A percentile compares a stretch with the other conserved stretches of the same genome.
Evolutionary conservation across 75 land plant species (phyloP).

Genomic region (Sequoiadendron giganteum): DNA sequence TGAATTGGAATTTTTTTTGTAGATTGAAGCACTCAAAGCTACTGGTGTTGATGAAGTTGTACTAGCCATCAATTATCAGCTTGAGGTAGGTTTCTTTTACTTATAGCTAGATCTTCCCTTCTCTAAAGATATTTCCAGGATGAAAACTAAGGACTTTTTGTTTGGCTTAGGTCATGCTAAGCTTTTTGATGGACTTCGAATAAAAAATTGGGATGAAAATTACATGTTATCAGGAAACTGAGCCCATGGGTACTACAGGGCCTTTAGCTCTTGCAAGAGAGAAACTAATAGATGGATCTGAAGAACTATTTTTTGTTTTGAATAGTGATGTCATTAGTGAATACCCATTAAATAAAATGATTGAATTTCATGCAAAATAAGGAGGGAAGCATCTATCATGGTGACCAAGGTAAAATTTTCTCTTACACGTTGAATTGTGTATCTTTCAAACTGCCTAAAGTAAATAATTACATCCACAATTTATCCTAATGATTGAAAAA

Average conservation of each 20-base stretch:
- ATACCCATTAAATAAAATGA: no score
- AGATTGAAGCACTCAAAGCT: no score
- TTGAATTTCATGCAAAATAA: no score
- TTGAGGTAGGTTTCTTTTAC: conserved; percentile 71
- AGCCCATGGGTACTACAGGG: conserved; percentile 93
- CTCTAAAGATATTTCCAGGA: no score
- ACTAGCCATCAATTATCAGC: conserved; percentile 90
- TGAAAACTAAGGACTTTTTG: no score
- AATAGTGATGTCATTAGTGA: conserved; percentile 98
- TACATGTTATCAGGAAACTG: conserved; percentile 90
- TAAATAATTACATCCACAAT: conserved; percentile 26
- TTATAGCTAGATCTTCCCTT: no score
- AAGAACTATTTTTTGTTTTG: conserved; percentile 85
- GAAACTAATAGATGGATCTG: conserved; percentile 74
- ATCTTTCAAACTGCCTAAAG: neutral
- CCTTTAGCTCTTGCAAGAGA: conserved; percentile 87
- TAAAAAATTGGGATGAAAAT: conserved; percentile 86
- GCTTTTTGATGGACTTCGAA: no score
- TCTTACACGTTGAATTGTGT: neutral
- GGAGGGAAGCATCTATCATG: no score
- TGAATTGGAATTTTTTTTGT: neutral
- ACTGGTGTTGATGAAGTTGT: conserved; percentile 86
- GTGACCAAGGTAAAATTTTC: no score
- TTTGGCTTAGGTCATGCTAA: no score
- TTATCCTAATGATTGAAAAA: no score